phyloP scores from a whole-genome alignment of 345 rosid species.

The Moricandia arvensis region DNA sequence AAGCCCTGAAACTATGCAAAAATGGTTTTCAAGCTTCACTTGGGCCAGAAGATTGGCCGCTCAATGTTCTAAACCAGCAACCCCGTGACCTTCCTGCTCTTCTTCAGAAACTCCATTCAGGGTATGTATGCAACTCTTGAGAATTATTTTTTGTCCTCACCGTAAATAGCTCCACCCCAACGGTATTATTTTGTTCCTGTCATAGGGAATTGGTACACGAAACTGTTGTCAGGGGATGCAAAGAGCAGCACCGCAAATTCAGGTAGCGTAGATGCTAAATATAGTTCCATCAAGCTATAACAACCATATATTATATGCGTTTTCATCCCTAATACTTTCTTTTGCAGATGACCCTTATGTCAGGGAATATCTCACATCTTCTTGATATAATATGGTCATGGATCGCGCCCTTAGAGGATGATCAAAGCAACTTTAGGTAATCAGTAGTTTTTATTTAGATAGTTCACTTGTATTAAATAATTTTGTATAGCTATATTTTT shows the following conservation, averaged over 20 bases:
- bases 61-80: constrained; percentile 86
- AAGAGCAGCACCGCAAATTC: constrained; percentile 93
- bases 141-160: neutral
- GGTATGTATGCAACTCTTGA: constrained; percentile 44
- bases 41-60: constrained; percentile 91
- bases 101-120: constrained; percentile 96
- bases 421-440: constrained; percentile 73
- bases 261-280: constrained; percentile 45
- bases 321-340: constrained; percentile 27
- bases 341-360: constrained; percentile 91
- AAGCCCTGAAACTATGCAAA: constrained; percentile 55
- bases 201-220: constrained; percentile 83
- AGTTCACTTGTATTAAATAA: neutral
- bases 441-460: constrained; percentile 8
- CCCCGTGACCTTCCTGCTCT: constrained; percentile 83
- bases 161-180: neutral
- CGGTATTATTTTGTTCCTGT: constrained; percentile 18
- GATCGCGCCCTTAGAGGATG: constrained; percentile 93
- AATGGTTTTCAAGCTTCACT: constrained; percentile 44
- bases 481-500: constrained; percentile 4
- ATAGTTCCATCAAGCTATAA: constrained; percentile 12
- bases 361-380: constrained; percentile 81
- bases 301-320: constrained; percentile 5
- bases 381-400: constrained; percentile 94
- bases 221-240: constrained; percentile 83